Evolutionary conservation across 495 filamentous ascomycete genomes (phyloP), one percentile per base, ranked within the genome.

Genomic region (Paragyromitra xinjiangensis): DNA sequence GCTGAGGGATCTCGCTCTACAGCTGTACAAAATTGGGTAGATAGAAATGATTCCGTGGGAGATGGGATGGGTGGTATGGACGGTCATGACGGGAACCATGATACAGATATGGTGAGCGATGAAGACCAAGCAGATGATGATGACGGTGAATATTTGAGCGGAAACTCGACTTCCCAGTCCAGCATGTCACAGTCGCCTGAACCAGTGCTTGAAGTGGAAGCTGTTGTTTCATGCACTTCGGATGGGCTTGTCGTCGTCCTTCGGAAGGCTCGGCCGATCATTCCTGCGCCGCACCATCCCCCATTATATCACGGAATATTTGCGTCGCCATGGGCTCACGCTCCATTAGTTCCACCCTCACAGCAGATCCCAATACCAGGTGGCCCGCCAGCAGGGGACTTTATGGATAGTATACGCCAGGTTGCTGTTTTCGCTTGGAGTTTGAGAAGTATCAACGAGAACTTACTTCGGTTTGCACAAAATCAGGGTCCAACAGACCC

Each of bases 191-290:
- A 70, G 51, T 80, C 69, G 77, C 56, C 77, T 65, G 51, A 79
- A 79, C 29, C 83, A 85, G 22, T 81, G 80, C 8, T 85, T 92
- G 93, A 95, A 80, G 84, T 97, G 48, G 93, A 97, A 83, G 93
- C 93, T 12, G 93, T 97, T 22, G 90, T 96, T 48, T 96, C 93
- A 6, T 97, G 93, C 82, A 94, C 93, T 1, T 96, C 94, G 1
- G 94, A 96, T 82, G 93, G 93, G 11, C 85, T 97, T 12, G 93
- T 96, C 8, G 93, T 96, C 19, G 90, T 95, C 39, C 86, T 97
- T 11, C 91, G 93, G 51, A 89, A 88, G 62, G 93, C 93, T 37
- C 87, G 92, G 34, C 90, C 93, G 19, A 86, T 89, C 3, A 89
- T 93, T 51, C 91, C 92, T 16, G 84, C 85, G 39, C 85, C 85